These are phyloP conservation scores for Mortierella sp. DNA, from an alignment of 371 early-diverging fungal genomes.

Conservation along the genomic window DNA sequence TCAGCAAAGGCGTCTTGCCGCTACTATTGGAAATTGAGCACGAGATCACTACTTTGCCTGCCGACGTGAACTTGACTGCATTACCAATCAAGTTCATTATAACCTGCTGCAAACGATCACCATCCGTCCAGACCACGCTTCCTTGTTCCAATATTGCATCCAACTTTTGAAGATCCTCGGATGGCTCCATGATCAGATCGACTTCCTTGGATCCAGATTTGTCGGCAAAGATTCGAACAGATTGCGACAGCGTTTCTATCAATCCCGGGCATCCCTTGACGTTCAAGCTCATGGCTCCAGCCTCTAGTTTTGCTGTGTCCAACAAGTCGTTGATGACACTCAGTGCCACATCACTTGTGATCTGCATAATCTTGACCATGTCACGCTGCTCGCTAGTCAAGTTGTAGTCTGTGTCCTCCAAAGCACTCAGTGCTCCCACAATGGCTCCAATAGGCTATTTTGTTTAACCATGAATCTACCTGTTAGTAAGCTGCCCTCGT, in stretches of 20 bases:
- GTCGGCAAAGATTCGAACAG: conserved; percentile 53
- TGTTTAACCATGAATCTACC: background rate
- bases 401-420: conserved; percentile 53
- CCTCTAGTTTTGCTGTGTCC: conserved; percentile 68
- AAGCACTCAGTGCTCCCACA: conserved; percentile 54
- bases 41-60: conserved; percentile 36
- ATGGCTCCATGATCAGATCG: conserved; percentile 48
- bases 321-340: conserved; percentile 68
- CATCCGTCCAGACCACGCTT: conserved; percentile 43
- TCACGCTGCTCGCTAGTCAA: conserved; percentile 58
- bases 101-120: conserved; percentile 51
- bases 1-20: background rate
- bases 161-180: conserved; percentile 28
- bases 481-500: background rate
- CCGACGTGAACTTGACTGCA: conserved; percentile 56
- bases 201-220: conserved; percentile 54
- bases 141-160: conserved; percentile 23
- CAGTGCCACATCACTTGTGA: conserved; percentile 59
- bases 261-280: conserved; percentile 47
- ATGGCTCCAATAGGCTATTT: conserved; percentile 54
- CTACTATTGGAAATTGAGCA: conserved; percentile 15
- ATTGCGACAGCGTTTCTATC: conserved; percentile 38
- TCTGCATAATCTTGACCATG: conserved; percentile 58
- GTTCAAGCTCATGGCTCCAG: conserved; percentile 58
- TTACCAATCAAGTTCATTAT: conserved; percentile 58